Evolutionary conservation across 2,329 filamentous ascomycete genomes (phyloP).

Genomic region (Fusarium goolgardi): DNA sequence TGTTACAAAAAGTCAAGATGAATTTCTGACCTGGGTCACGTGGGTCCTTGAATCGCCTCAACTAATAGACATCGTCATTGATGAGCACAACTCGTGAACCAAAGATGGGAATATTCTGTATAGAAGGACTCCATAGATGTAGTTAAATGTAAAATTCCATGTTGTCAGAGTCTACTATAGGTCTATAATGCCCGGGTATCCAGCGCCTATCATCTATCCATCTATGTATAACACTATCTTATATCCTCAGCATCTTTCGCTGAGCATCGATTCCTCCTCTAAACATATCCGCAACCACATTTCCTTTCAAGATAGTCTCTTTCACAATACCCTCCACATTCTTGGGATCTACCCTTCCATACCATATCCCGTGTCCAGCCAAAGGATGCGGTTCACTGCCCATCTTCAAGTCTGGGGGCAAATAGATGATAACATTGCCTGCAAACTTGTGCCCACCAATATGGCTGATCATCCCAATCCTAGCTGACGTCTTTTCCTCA

Average conservation of each 20-base stretch:
- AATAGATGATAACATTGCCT: slow-evolving; percentile 84
- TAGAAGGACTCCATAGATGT: not conserved
- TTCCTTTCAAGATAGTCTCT: slow-evolving; percentile 75
- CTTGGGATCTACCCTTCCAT: slow-evolving; percentile 79
- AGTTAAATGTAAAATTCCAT: not conserved
- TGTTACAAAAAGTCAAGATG: slow-evolving; percentile 10
- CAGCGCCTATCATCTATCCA: slow-evolving; percentile 1
- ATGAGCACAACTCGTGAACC: not conserved
- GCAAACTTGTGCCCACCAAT: slow-evolving; percentile 89
- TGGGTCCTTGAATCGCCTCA: slow-evolving; percentile 23
- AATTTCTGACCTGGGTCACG: slow-evolving; percentile 35
- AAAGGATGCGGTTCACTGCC: slow-evolving; percentile 65
- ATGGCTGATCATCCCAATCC: slow-evolving; percentile 79
- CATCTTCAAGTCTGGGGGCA: slow-evolving; percentile 67
- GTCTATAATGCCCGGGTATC: slow-evolving; percentile 29
- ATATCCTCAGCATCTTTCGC: slow-evolving; percentile 64
- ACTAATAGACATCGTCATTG: not conserved
- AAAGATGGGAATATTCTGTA: not conserved
- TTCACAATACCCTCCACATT: slow-evolving; percentile 80
- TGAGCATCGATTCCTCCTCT: slow-evolving; percentile 73
- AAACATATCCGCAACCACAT: slow-evolving; percentile 76
- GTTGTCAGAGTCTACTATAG: not conserved
- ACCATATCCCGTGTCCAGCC: slow-evolving; percentile 82
- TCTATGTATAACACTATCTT: slow-evolving; percentile 2
- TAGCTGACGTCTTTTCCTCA: slow-evolving; percentile 56